Evolutionary conservation across 2,329 filamentous ascomycete species (phyloP).

Genomic region (Cadophora gregata): DNA sequence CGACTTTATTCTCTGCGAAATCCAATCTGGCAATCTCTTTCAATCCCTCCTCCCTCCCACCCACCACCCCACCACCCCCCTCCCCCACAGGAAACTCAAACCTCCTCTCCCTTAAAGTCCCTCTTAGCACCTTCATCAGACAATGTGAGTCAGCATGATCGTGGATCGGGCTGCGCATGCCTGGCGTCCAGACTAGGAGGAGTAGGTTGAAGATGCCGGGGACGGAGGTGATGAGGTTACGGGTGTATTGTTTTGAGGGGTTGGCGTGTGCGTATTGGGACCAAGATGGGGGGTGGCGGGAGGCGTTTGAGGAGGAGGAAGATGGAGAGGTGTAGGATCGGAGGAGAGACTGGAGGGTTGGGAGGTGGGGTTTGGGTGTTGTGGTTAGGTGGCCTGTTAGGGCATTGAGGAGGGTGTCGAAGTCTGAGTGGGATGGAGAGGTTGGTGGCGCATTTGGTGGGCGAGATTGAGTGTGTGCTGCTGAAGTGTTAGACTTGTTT

Average conservation of each 20-base stretch:
- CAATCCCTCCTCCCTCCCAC: constrained; percentile 51
- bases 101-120: constrained; percentile 78
- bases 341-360: constrained; percentile 31
- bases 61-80: background rate
- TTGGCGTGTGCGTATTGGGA: constrained; percentile 74
- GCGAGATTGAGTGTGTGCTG: constrained; percentile 10
- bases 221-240: constrained; percentile 88
- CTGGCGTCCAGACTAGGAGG: constrained; percentile 87
- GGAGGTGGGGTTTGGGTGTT: constrained; percentile 29
- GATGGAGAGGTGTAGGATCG: constrained; percentile 51
- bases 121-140: constrained; percentile 88
- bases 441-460: constrained; percentile 11
- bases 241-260: constrained; percentile 73
- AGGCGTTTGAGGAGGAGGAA: constrained; percentile 70
- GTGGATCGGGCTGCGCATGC: constrained; percentile 83
- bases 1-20: constrained; percentile 75
- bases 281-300: constrained; percentile 61
- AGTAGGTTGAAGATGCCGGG: constrained; percentile 72
- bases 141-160: constrained; percentile 91
- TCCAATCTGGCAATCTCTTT: constrained; percentile 41
- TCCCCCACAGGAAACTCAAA: constrained; percentile 52
- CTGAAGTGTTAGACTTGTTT: background rate
- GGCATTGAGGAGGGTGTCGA: constrained; percentile 32
- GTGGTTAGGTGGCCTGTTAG: constrained; percentile 30
- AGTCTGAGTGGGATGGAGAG: constrained; percentile 23